These are phyloP conservation scores for Cryptosporidium andersoni DNA, from an alignment of 169 alveolate genomes.

Conservation along the genomic window DNA sequence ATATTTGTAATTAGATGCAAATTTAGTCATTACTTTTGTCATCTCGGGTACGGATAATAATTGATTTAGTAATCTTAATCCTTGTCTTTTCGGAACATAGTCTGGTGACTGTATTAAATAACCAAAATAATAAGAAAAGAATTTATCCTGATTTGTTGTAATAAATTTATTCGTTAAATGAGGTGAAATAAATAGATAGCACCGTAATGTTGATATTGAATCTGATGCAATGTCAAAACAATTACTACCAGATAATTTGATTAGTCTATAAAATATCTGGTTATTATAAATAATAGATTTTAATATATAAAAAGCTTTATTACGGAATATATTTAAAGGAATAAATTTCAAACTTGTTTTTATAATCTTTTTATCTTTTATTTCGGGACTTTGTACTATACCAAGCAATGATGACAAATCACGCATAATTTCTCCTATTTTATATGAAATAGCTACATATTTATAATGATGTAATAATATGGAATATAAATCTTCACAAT, in stretches of 20 bases:
- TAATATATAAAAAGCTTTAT: constrained; percentile 20
- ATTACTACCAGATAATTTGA: constrained; percentile 44
- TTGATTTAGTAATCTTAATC: constrained; percentile 49
- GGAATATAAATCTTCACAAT: constrained; percentile 35
- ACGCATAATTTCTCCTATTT: constrained; percentile 48
- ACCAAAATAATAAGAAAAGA: constrained; percentile 22
- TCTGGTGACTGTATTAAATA: constrained; percentile 41
- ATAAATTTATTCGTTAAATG: constrained; percentile 43
- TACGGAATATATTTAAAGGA: constrained; percentile 22
- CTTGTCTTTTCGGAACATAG: constrained; percentile 66
- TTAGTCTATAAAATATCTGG: constrained; percentile 19
- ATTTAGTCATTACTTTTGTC: constrained; percentile 49
- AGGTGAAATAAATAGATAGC: constrained; percentile 65
- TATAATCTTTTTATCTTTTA: constrained; percentile 34
- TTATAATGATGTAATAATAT: constrained; percentile 10
- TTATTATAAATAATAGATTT: constrained; percentile 15
- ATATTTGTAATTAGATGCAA: constrained; percentile 31
- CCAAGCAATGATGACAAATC: constrained; percentile 48
- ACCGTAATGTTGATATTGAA: constrained; percentile 43
- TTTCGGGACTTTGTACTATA: constrained; percentile 56
- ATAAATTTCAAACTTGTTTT: constrained; percentile 9
- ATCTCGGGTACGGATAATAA: constrained; percentile 30
- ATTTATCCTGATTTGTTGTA: constrained; percentile 11
- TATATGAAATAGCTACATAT: constrained; percentile 39
- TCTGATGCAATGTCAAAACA: constrained; percentile 65